Percentiles rank a stretch among this genome's conserved stretches.
Evolutionary conservation across 169 alveolate genomes (phyloP).

Genomic region (Plasmodium knowlesi): DNA sequence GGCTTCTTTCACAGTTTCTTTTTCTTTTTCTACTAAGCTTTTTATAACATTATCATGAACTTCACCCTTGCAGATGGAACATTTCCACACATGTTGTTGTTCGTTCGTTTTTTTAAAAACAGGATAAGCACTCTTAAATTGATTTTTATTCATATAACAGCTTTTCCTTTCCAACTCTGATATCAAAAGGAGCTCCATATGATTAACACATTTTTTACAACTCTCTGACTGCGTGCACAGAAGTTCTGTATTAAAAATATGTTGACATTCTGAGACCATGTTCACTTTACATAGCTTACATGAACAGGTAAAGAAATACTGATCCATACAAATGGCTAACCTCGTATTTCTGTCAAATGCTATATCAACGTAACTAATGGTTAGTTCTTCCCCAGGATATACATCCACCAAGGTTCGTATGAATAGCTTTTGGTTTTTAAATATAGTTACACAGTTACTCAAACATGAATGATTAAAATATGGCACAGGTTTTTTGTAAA

Average conservation of each 20-base stretch:
- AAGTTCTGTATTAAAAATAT: slow-evolving; percentile 41
- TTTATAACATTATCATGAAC: slow-evolving; percentile 45
- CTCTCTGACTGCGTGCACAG: slow-evolving; percentile 62
- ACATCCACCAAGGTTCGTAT: slow-evolving; percentile 57
- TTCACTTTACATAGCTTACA: slow-evolving; percentile 70
- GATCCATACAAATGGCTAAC: slow-evolving; percentile 47
- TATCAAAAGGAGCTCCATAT: slow-evolving; percentile 55
- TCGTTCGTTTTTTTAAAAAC: slow-evolving; percentile 47
- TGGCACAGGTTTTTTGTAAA: slow-evolving; percentile 59
- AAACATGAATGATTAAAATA: slow-evolving; percentile 71
- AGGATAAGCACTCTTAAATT: slow-evolving; percentile 40
- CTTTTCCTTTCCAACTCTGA: slow-evolving; percentile 45
- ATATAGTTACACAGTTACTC: slow-evolving; percentile 65
- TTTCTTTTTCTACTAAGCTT: slow-evolving; percentile 44
- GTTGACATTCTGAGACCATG: slow-evolving; percentile 43
- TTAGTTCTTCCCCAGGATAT: slow-evolving; percentile 70
- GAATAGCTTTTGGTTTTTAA: slow-evolving; percentile 41
- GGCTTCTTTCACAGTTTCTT: slow-evolving; percentile 49
- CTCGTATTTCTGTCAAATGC: slow-evolving; percentile 61
- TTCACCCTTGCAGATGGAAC: slow-evolving; percentile 53
- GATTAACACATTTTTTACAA: slow-evolving; percentile 49
- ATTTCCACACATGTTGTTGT: slow-evolving; percentile 33
- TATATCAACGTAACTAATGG: slow-evolving; percentile 49
- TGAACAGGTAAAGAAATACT: slow-evolving; percentile 62
- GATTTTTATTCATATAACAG: slow-evolving; percentile 36